Conservation (phyloP, 1,139 yeast species). For the Taiozyma sp. region DNA sequence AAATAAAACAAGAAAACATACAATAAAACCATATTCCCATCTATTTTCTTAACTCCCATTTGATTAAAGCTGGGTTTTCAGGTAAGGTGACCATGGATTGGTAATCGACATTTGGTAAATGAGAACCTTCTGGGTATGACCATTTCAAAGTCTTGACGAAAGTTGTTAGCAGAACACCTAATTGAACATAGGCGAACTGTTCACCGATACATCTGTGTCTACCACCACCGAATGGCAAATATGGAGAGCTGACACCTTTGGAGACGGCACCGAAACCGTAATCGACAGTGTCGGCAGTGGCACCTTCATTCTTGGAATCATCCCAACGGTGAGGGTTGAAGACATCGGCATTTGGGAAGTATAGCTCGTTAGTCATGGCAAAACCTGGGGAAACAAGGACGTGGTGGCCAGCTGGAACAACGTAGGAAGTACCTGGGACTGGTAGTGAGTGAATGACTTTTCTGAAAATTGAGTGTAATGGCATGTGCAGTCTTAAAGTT, state of each 20-base stretch:
- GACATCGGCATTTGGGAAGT: conserved; percentile 66
- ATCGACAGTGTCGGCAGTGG: conserved; percentile 58
- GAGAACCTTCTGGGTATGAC: conserved; percentile 53
- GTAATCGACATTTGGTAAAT: conserved; percentile 77
- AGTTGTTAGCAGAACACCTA: conserved; percentile 79
- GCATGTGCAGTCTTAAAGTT: conserved; percentile 93
- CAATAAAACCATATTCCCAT: background rate
- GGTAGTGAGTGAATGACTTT: conserved; percentile 76
- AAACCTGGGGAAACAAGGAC: conserved; percentile 94
- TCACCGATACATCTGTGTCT: conserved; percentile 99
- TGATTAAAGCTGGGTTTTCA: conserved; percentile 67
- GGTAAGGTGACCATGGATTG: conserved; percentile 95
- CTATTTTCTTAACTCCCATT: conserved; percentile 61
- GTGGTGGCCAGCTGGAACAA: conserved; percentile 86
- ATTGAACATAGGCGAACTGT: conserved; percentile 93
- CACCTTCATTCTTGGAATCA: conserved; percentile 32
- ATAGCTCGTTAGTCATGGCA: conserved; percentile 70
- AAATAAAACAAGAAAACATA: too few species aligned
- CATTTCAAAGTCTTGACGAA: conserved; percentile 76
- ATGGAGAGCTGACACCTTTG: conserved; percentile 94
- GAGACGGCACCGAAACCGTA: conserved; percentile 95
- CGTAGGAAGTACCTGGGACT: conserved; percentile 74
- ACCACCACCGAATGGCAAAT: conserved; percentile 98
- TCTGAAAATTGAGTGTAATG: conserved; percentile 93
- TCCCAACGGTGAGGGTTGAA: conserved; percentile 94